These are phyloP conservation scores for Cucumis sativus DNA, from an alignment of 306 rosid genomes.

Conservation along the genomic window Cucumber_9930_V3 NC_026657.2:27419501-27420000, in stretches of 20 bases:
- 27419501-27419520: background rate
- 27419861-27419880: background rate
- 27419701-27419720: slow-evolving; percentile 5
- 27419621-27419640: background rate
- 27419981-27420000: background rate
- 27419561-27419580: background rate
- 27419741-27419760: background rate
- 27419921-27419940: background rate
- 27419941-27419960: background rate
- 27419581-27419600: background rate
- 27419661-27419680: background rate
- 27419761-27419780: background rate
- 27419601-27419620: slow-evolving; percentile 3
- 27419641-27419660: background rate
- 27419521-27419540: background rate
- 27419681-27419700: background rate
- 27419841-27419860: background rate
- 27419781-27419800: background rate
- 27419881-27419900: background rate
- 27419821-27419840: slow-evolving; percentile 6
- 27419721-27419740: background rate
- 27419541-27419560: background rate
- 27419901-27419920: background rate
- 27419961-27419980: background rate
- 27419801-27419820: background rate